phyloP scores from a whole-genome alignment of 140 eudicot species.

The Oenanthe javanica region DNA sequence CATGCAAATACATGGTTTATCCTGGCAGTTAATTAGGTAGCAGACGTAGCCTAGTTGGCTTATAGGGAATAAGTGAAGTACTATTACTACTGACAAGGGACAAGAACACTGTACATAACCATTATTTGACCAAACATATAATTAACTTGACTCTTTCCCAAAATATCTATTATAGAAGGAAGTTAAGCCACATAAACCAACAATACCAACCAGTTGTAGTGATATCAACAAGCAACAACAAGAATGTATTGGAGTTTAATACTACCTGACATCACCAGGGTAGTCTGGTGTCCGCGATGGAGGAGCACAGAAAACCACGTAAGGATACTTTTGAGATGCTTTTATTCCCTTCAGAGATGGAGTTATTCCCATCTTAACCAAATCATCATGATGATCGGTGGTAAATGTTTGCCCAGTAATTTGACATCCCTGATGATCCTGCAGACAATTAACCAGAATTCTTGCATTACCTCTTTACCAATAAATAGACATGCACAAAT shows the following conservation, averaged over 20 bases:
- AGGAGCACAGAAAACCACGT: slow-evolving; percentile 89
- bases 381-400: slow-evolving; percentile 75
- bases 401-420: slow-evolving; percentile 77
- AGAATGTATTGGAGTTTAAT: neutral
- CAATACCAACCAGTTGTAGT: neutral
- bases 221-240: neutral
- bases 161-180: neutral
- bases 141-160: neutral
- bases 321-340: slow-evolving; percentile 54
- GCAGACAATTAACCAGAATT: slow-evolving; percentile 16
- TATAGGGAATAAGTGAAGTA: too few relatives aligned
- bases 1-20: too few relatives aligned
- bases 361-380: slow-evolving; percentile 60
- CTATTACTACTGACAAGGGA: neutral
- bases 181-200: neutral
- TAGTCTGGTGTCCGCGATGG: slow-evolving; percentile 71
- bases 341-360: slow-evolving; percentile 62
- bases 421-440: slow-evolving; percentile 83
- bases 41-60: too few relatives aligned
- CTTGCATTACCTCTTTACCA: neutral
- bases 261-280: slow-evolving; percentile 74
- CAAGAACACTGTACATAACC: neutral
- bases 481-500: neutral
- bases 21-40: too few relatives aligned
- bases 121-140: neutral